These are phyloP conservation scores for Symbiodinium natans DNA, from an alignment of 73 alveolate species.

Conservation along the genomic window DNA sequence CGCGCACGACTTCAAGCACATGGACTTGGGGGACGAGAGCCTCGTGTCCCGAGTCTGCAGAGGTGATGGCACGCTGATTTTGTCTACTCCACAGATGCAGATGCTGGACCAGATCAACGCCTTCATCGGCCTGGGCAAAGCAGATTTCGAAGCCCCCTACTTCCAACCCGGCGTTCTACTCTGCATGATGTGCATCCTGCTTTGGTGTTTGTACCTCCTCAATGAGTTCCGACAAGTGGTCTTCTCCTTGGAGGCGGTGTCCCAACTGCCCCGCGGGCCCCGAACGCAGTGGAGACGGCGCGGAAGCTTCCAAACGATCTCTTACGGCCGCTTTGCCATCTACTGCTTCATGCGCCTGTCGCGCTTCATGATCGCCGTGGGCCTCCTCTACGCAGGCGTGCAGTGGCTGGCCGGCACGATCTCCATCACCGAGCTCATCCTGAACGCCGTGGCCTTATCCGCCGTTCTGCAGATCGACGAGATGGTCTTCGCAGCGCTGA, in stretches of 20 bases:
- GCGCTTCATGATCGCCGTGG: background rate
- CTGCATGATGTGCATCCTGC: background rate
- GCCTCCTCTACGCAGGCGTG: conserved; percentile 66
- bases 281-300: no score
- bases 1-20: background rate
- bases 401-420: conserved; percentile 68
- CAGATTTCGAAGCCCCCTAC: background rate
- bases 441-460: conserved; percentile 69
- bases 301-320: background rate
- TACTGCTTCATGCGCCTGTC: background rate
- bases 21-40: background rate
- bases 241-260: no score
- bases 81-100: background rate
- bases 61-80: background rate
- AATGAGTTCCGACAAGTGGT: no score
- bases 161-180: background rate
- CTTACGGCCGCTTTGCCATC: background rate
- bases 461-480: conserved; percentile 60
- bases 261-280: no score
- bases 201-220: background rate
- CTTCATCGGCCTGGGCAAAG: background rate
- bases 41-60: background rate
- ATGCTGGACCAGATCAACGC: background rate
- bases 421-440: conserved; percentile 51
- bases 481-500: background rate